Conservation (phyloP, 805 yeast genomes). For the Hanseniaspora vineae region DNA sequence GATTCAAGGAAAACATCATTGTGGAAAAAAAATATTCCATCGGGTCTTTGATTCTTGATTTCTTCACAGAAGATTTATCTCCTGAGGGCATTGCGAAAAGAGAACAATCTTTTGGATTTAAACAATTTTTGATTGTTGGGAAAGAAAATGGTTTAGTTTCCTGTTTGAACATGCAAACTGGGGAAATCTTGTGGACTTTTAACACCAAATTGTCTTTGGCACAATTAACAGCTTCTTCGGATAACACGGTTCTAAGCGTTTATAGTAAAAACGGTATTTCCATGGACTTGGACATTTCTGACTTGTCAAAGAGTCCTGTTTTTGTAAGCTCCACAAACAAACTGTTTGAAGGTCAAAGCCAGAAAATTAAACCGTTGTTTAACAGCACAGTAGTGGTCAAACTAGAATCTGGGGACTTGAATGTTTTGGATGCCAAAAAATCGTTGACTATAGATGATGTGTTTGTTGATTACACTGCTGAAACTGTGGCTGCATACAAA, state of each 20-base stretch:
- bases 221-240: constrained; percentile 12
- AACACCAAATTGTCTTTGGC: constrained; percentile 13
- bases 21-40: constrained; percentile 8
- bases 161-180: constrained; percentile 31
- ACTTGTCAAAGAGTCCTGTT: background rate
- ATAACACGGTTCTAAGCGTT: constrained; percentile 12
- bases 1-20: constrained; percentile 9
- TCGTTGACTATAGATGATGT: constrained; percentile 11
- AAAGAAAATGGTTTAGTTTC: constrained; percentile 30
- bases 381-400: constrained; percentile 9
- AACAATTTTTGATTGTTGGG: constrained; percentile 30
- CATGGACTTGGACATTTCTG: constrained; percentile 8
- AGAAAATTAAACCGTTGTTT: constrained; percentile 1
- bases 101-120: constrained; percentile 32
- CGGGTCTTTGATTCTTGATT: constrained; percentile 7
- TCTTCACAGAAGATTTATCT: constrained; percentile 9
- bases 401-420: constrained; percentile 7
- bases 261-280: constrained; percentile 21
- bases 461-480: constrained; percentile 14
- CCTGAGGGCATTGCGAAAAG: constrained; percentile 5
- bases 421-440: constrained; percentile 1
- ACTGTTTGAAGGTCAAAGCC: background rate
- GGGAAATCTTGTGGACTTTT: constrained; percentile 29
- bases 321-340: background rate
- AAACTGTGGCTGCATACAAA: constrained; percentile 16